phyloP scores from a whole-genome alignment of 176 grass and related monocot genomes.

The Metroxylon sagu region DNA sequence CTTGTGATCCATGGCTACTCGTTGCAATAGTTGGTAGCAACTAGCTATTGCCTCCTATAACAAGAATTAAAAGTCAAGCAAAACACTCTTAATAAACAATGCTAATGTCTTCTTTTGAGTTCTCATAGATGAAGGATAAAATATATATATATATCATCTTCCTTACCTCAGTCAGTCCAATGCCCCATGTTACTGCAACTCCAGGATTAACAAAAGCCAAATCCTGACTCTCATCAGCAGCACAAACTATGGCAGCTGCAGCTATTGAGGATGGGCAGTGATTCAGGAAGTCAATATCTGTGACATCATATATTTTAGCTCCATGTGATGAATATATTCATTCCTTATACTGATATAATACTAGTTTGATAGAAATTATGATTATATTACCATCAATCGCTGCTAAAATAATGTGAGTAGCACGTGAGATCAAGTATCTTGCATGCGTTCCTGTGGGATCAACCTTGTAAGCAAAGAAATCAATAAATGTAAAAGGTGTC shows the following conservation, averaged over 20 bases:
- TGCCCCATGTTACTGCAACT: conserved; percentile 61
- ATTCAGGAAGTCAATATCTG: conserved; percentile 68
- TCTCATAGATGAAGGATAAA: too few species aligned
- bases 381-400: conserved; percentile 49
- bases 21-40: conserved; percentile 66
- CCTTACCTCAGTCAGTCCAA: conserved; percentile 69
- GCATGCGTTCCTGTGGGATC: conserved; percentile 56
- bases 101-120: neutral
- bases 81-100: neutral
- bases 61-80: conserved; percentile 2
- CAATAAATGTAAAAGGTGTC: conserved; percentile 81
- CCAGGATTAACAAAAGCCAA: conserved; percentile 34
- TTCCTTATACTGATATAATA: too few species aligned
- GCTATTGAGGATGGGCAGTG: conserved; percentile 77
- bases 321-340: too few species aligned
- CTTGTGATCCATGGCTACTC: conserved; percentile 30
- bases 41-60: conserved; percentile 62
- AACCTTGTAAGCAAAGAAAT: conserved; percentile 85
- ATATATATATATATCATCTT: neutral
- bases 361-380: neutral
- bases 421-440: conserved; percentile 40
- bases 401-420: conserved; percentile 54
- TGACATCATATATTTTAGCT: conserved; percentile 10
- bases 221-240: conserved; percentile 39
- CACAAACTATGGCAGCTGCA: conserved; percentile 71